Evolutionary conservation across 192 early-diverging fungal species (phyloP).

Genomic region (Coemansia erecta): DNA sequence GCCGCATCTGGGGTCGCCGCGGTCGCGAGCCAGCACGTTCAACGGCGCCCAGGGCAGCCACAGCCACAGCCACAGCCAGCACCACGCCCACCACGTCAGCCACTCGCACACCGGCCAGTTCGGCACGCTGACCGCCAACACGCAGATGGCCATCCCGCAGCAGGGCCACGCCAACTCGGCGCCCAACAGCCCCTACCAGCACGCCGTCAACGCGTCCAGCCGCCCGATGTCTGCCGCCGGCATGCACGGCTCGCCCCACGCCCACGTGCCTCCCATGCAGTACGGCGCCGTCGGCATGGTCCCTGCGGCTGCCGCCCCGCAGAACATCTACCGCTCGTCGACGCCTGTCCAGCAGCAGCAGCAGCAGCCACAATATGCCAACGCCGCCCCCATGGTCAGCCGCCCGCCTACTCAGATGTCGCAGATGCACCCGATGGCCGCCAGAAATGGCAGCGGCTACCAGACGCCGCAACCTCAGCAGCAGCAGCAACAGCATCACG

Average conservation of each 20-base stretch:
- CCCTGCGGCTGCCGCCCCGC: neutral
- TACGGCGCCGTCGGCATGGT: neutral
- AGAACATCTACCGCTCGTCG: slow-evolving; percentile 1
- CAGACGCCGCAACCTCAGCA: slow-evolving; percentile 14
- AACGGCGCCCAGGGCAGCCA: slow-evolving; percentile 15
- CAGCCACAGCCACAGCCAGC: neutral
- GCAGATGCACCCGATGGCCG: slow-evolving; percentile 14
- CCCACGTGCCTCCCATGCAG: neutral
- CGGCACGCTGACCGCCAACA: slow-evolving; percentile 34
- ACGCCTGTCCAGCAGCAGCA: slow-evolving; percentile 31
- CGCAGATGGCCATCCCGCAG: slow-evolving; percentile 24
- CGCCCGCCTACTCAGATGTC: slow-evolving; percentile 45
- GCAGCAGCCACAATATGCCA: slow-evolving; percentile 12
- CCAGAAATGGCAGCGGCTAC: neutral
- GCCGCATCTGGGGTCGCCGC: slow-evolving; percentile 36
- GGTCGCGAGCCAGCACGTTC: slow-evolving; percentile 35
- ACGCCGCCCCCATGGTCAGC: slow-evolving; percentile 11
- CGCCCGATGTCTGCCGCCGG: slow-evolving; percentile 26
- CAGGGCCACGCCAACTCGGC: slow-evolving; percentile 22
- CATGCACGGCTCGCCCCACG: slow-evolving; percentile 2
- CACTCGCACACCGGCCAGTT: slow-evolving; percentile 32
- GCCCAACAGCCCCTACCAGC: slow-evolving; percentile 35
- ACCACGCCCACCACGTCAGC: slow-evolving; percentile 8
- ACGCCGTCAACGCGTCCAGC: slow-evolving; percentile 2
- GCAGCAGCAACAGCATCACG: slow-evolving; percentile 6